These are phyloP conservation scores for Trypanosoma theileri DNA, from an alignment of 208 protist species.

Conservation along the genomic window DNA sequence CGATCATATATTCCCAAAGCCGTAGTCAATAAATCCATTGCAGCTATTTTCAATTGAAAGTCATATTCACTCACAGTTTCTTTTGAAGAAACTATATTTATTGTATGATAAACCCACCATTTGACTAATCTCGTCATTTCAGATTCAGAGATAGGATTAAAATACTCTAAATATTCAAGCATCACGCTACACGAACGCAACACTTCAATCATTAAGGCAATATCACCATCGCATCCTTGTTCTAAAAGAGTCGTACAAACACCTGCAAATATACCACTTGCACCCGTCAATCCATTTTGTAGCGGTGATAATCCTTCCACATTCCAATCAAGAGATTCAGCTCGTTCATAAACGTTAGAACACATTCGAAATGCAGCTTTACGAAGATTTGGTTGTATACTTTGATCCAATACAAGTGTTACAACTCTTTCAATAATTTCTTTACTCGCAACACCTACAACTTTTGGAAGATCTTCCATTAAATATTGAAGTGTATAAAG, in stretches of 20 bases:
- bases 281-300: slow-evolving; percentile 66
- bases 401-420: slow-evolving; percentile 36
- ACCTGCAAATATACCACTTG: slow-evolving; percentile 51
- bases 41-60: slow-evolving; percentile 53
- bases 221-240: slow-evolving; percentile 48
- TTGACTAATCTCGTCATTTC: slow-evolving; percentile 38
- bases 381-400: slow-evolving; percentile 35
- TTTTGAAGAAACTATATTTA: slow-evolving; percentile 42
- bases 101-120: slow-evolving; percentile 55
- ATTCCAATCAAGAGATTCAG: slow-evolving; percentile 83
- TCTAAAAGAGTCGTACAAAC: slow-evolving; percentile 74
- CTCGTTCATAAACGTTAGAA: slow-evolving; percentile 83
- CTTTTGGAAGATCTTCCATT: slow-evolving; percentile 84
- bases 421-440: slow-evolving; percentile 66
- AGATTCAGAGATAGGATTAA: slow-evolving; percentile 34
- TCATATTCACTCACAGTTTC: slow-evolving; percentile 33
- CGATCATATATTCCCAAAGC: slow-evolving; percentile 61
- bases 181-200: slow-evolving; percentile 71
- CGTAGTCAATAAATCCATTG: slow-evolving; percentile 64
- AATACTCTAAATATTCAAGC: slow-evolving; percentile 87
- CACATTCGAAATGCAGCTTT: slow-evolving; percentile 89
- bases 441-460: slow-evolving; percentile 69
- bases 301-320: slow-evolving; percentile 72
- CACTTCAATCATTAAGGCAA: slow-evolving; percentile 54
- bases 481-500: slow-evolving; percentile 87